Percentiles rank a stretch among this genome's conserved stretches.
Conservation (phyloP, 352 stramenopile species). For the Phytopythium chamaehyphon region DNA sequence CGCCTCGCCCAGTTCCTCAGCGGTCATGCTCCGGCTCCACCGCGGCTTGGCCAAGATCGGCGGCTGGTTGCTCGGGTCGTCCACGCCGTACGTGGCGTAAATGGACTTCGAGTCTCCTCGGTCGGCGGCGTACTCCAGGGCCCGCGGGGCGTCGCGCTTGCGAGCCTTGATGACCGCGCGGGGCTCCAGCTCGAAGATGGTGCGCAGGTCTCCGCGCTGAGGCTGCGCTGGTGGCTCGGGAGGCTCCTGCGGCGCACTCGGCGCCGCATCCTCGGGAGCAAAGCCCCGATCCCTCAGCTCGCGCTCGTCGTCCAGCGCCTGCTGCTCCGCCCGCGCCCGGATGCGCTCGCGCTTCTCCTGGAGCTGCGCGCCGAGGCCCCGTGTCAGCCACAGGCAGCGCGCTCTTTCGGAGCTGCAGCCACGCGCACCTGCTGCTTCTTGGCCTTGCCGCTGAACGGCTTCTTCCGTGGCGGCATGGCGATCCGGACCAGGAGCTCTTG, state of each 20-base stretch:
- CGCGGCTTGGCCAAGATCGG: constrained; percentile 57
- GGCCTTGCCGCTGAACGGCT: constrained; percentile 83
- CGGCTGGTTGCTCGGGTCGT: constrained; percentile 53
- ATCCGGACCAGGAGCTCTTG: too few relatives aligned
- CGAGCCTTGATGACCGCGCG: constrained; percentile 50
- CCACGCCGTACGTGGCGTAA: constrained; percentile 54
- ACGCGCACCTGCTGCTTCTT: constrained; percentile 79
- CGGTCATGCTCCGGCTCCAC: constrained; percentile 62
- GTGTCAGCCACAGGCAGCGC: neutral
- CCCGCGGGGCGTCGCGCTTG: constrained; percentile 65
- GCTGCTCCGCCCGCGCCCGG: constrained; percentile 23
- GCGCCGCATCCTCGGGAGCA: neutral
- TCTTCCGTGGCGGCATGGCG: constrained; percentile 52
- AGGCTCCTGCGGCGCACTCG: constrained; percentile 8
- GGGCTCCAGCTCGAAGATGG: constrained; percentile 62
- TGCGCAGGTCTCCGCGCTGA: constrained; percentile 54
- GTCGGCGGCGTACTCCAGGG: constrained; percentile 52
- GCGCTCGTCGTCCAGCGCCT: constrained; percentile 15
- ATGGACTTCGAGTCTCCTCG: constrained; percentile 69
- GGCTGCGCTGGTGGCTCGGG: constrained; percentile 6
- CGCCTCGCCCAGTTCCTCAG: constrained; percentile 48
- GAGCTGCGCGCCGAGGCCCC: constrained; percentile 26
- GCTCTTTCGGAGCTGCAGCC: neutral
- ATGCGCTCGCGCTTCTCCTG: constrained; percentile 74
- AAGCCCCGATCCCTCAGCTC: neutral